These are phyloP conservation scores for Talaromyces funiculosus DNA, from an alignment of 2,329 filamentous ascomycete genomes.

Conservation along the genomic window DNA sequence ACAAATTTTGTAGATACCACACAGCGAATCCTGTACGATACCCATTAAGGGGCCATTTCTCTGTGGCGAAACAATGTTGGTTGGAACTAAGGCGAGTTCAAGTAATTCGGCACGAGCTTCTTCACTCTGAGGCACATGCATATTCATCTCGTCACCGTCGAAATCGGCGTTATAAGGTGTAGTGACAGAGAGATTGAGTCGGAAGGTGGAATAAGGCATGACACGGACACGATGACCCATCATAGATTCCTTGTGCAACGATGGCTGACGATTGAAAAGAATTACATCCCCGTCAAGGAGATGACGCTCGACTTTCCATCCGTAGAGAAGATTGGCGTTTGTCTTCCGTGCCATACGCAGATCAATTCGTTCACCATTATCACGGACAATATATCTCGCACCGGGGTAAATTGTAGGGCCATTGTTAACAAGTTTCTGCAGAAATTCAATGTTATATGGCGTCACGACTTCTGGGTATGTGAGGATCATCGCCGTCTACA, in stretches of 20 bases:
- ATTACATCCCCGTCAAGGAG: conserved; percentile 95
- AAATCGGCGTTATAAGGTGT: conserved; percentile 99
- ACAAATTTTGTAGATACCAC: conserved; percentile 94
- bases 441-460: conserved; percentile 91
- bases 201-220: conserved; percentile 98
- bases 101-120: conserved; percentile 93
- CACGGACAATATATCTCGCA: conserved; percentile 91
- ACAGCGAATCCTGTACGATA: conserved; percentile 96
- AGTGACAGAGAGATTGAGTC: conserved; percentile 93
- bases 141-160: conserved; percentile 99
- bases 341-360: conserved; percentile 86
- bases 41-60: conserved; percentile 97
- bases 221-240: conserved; percentile 97
- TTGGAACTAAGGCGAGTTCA: conserved; percentile 93
- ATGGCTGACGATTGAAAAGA: conserved; percentile 99
- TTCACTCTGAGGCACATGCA: conserved; percentile 97
- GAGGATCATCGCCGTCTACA: conserved; percentile 71
- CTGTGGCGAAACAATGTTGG: conserved; percentile 97
- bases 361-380: conserved; percentile 90
- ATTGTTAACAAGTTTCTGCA: conserved; percentile 84
- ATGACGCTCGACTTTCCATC: conserved; percentile 98
- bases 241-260: conserved; percentile 99
- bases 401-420: conserved; percentile 93
- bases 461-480: conserved; percentile 98
- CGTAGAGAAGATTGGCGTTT: conserved; percentile 68